Evolutionary conservation across 805 yeast genomes (phyloP).

Genomic region (Candida manassasensis): DNA sequence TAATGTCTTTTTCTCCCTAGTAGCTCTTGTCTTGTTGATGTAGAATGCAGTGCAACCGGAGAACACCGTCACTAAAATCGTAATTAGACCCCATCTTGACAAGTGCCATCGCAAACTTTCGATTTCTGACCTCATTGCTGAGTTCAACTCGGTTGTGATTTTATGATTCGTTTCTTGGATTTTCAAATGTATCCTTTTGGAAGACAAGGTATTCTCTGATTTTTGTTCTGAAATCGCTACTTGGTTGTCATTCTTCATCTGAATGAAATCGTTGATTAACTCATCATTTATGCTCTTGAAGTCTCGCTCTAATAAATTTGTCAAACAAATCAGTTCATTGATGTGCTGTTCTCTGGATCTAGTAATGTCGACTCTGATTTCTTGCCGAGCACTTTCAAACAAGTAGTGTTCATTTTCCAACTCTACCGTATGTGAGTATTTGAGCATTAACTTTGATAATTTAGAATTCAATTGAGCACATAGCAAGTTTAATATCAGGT

Average conservation of each 20-base stretch:
- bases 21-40: conserved; percentile 22
- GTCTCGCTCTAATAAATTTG: conserved; percentile 67
- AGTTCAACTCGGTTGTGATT: conserved; percentile 73
- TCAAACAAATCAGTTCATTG: conserved; percentile 59
- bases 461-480: conserved; percentile 39
- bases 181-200: conserved; percentile 59
- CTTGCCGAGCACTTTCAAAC: conserved; percentile 90
- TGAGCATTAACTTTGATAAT: conserved; percentile 38
- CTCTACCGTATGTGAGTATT: conserved; percentile 56
- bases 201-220: conserved; percentile 74
- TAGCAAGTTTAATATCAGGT: conserved; percentile 49
- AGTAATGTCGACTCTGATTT: conserved; percentile 72
- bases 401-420: conserved; percentile 83
- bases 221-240: conserved; percentile 84
- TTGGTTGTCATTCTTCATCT: conserved; percentile 66
- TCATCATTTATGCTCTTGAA: conserved; percentile 73
- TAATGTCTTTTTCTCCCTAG: conserved; percentile 18
- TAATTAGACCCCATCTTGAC: conserved; percentile 80
- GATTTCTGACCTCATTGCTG: conserved; percentile 79
- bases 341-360: conserved; percentile 66
- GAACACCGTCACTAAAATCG: conserved; percentile 63
- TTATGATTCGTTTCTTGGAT: conserved; percentile 82
- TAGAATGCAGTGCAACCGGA: conserved; percentile 50
- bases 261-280: conserved; percentile 55
- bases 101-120: conserved; percentile 92